Percentiles rank a stretch among this genome's conserved stretches.
phyloP scores from a whole-genome alignment of 208 protist genomes.

The Naegleria gruberi region DNA sequence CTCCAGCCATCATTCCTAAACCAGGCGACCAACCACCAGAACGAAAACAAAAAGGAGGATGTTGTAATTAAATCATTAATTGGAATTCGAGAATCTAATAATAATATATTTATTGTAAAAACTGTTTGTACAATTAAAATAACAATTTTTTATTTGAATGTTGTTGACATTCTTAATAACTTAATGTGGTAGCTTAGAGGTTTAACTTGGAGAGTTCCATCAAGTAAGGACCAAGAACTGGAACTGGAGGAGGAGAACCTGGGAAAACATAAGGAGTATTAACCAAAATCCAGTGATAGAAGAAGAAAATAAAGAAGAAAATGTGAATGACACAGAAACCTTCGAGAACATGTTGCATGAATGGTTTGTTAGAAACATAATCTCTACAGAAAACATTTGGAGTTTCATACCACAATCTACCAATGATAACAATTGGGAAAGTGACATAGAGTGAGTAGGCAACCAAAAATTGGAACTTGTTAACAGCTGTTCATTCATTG shows the following conservation, averaged over 20 bases:
- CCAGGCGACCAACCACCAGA: neutral
- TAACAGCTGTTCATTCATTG: neutral
- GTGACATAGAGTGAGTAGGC: slow-evolving; percentile 5
- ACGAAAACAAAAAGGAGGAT: neutral
- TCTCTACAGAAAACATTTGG: neutral
- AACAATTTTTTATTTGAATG: neutral
- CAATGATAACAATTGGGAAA: slow-evolving; percentile 1
- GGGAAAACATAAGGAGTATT: neutral
- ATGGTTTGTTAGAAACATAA: neutral
- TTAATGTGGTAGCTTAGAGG: neutral
- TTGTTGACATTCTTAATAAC: neutral
- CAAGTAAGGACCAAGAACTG: neutral
- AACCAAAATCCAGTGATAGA: neutral
- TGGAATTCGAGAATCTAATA: neutral
- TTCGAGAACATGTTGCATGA: neutral
- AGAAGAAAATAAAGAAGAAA: neutral
- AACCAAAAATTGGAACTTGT: neutral
- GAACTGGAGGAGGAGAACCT: neutral
- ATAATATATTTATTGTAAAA: neutral
- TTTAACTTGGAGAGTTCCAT: neutral
- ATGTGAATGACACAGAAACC: neutral
- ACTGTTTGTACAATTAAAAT: neutral
- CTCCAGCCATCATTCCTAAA: neutral
- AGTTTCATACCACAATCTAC: neutral
- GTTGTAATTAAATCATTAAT: neutral